Evolutionary conservation across 768 basidiomycete species (phyloP), one percentile per base, ranked within the genome.

Genomic region (Trametes villosa): DNA sequence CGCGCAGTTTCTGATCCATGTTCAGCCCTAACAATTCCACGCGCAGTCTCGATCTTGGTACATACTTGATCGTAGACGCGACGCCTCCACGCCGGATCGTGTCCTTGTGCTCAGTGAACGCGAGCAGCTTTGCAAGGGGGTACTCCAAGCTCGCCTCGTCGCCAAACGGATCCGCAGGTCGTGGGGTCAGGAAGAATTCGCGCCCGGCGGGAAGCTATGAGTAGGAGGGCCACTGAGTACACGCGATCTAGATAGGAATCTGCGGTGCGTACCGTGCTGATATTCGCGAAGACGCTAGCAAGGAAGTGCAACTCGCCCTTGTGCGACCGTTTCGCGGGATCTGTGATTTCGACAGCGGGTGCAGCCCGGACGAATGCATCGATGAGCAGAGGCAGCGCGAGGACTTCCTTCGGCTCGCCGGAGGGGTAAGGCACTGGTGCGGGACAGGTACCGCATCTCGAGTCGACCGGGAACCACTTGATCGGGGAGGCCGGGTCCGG

Each of bases 201-300:
- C 94, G 82, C 9, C 95, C 96, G 20, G 81, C 74, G 1, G 88
- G 87, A 11, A 87, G 81, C 94, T 96, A 31, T 41, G 3, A 22
- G 36, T 38, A n/a, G n/a, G 36, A 38, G 12, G 51, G 20, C 45
- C 18, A 46, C 15, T 48, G 15, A 41, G 36, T 45, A 15, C 1
- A 11, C 7, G 17, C 36, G 12, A 17, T 15, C 22, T 22, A 7
- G 6, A 50, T 12, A n/a, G 31, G 26, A 12, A 15, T 18, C 9
- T 2, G 22, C 33, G 29, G 11, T 18, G 78, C 87, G 69, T 70
- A 95, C 96, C 65, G 85, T 83, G 52, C 85, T 90, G 56, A 97
- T 74, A 71, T 98, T 98, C 12, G 95, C 94, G 70, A 98, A 97
- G 13, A 98, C 96, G 64, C 89, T 92, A 1, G 96, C 87, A 22